A percentile compares a stretch with the other conserved stretches of the same genome.
These are phyloP conservation scores for Posidonia oceanica DNA, from an alignment of 116 monocot species.

Conservation along the genomic window DNA sequence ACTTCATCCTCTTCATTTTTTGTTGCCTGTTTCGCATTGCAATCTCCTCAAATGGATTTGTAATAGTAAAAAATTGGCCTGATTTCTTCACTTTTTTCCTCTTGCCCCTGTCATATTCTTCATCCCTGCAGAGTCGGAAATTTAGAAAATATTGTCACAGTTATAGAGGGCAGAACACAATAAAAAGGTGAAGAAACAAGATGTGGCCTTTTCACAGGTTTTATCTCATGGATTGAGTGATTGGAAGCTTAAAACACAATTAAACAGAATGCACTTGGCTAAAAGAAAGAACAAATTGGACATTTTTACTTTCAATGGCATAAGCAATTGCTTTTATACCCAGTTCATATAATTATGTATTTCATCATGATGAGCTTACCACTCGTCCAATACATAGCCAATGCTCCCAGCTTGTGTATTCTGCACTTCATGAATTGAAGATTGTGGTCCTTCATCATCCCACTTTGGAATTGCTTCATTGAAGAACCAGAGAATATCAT, in stretches of 20 bases:
- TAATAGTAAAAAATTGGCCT: conserved; percentile 11
- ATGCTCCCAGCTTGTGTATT: conserved; percentile 21
- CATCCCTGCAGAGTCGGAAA: conserved; percentile 37
- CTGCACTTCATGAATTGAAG: conserved; percentile 6
- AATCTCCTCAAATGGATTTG: conserved; percentile 65
- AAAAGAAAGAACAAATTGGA: no score
- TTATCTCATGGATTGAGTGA: no score
- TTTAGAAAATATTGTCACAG: no score
- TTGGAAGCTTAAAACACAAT: no score
- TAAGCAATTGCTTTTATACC: no score
- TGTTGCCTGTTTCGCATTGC: conserved; percentile 18
- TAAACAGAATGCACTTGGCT: no score
- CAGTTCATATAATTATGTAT: no score
- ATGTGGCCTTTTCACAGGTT: no score
- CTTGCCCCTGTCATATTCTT: conserved; percentile 67
- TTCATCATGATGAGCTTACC: conserved; percentile 30
- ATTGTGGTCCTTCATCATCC: conserved; percentile 33
- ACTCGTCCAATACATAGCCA: conserved; percentile 78
- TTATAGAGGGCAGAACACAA: no score
- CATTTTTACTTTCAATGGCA: no score
- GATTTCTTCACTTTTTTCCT: conserved; percentile 64
- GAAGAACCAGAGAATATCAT: neutral
- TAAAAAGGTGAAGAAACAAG: no score
- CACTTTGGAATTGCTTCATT: conserved; percentile 58
- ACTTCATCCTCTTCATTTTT: conserved; percentile 20